These are phyloP conservation scores for Melampsora larici-populina DNA, from an alignment of 1,284 basidiomycete genomes.

Conservation along the genomic window DNA sequence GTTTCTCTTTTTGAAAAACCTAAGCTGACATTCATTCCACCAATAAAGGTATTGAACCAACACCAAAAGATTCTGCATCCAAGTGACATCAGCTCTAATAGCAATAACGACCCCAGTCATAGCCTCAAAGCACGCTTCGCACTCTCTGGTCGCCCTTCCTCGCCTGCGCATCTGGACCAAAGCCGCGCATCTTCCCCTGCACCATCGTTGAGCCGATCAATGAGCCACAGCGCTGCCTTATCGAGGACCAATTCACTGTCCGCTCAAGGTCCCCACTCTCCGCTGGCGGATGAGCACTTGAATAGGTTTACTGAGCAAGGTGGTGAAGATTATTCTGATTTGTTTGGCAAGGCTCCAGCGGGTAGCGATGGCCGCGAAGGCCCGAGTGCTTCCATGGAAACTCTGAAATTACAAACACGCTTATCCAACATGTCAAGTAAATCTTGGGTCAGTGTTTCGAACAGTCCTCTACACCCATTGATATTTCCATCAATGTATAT, in stretches of 20 bases:
- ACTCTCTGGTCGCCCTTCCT: constrained; percentile 60
- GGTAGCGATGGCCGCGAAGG: constrained; percentile 7
- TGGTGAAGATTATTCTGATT: constrained; percentile 49
- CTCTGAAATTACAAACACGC: constrained; percentile 72
- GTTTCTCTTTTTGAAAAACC: neutral
- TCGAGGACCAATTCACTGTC: neutral
- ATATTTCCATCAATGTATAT: constrained; percentile 26
- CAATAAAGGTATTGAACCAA: constrained; percentile 37
- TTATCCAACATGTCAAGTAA: constrained; percentile 65
- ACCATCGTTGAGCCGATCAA: constrained; percentile 54
- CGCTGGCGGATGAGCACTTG: constrained; percentile 74
- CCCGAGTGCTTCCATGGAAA: constrained; percentile 52
- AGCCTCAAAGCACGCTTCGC: constrained; percentile 9
- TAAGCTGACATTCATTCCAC: neutral
- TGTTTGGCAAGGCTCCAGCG: constrained; percentile 45
- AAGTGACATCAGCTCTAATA: constrained; percentile 43
- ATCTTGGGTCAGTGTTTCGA: constrained; percentile 66
- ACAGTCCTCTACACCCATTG: too few relatives aligned
- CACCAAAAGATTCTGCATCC: constrained; percentile 45
- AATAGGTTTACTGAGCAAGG: constrained; percentile 45
- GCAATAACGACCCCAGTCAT: neutral
- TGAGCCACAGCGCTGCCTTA: constrained; percentile 53
- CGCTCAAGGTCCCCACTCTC: neutral
- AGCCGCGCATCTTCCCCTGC: constrained; percentile 65
- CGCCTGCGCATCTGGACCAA: constrained; percentile 57